Conservation (phyloP, 495 filamentous ascomycete species). For the Aeminium ludgeri region DNA sequence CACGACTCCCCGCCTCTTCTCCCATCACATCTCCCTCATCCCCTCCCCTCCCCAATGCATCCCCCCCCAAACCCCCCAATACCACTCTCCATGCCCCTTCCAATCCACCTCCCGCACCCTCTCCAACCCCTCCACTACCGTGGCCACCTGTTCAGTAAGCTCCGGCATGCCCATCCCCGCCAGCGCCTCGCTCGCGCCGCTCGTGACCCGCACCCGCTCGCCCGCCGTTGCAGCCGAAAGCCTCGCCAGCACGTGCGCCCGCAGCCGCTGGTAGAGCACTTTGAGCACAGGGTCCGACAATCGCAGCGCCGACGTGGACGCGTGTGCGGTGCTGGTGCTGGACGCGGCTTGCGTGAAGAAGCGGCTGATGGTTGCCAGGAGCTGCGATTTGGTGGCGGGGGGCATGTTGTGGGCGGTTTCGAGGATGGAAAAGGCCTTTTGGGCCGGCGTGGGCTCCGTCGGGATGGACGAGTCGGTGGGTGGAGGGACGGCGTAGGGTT, state of each 20-base stretch:
- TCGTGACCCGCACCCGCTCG: conserved; percentile 66
- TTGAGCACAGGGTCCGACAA: conserved; percentile 66
- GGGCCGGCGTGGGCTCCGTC: conserved; percentile 32
- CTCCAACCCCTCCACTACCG: conserved; percentile 61
- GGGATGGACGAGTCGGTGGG: conserved; percentile 29
- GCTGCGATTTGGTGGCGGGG: conserved; percentile 38
- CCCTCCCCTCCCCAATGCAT: not conserved
- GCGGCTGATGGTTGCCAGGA: conserved; percentile 38
- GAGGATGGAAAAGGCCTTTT: conserved; percentile 42
- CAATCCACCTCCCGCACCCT: conserved; percentile 66
- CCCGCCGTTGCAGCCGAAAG: conserved; percentile 58
- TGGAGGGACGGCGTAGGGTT: conserved; percentile 2
- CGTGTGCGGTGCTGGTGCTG: conserved; percentile 38
- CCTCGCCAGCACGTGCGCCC: conserved; percentile 57
- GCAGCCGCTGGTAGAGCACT: conserved; percentile 58
- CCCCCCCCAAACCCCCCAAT: conserved; percentile 42
- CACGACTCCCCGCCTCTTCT: too few relatives aligned
- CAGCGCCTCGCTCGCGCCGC: conserved; percentile 66
- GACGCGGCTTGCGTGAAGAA: conserved; percentile 32
- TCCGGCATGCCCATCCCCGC: conserved; percentile 69
- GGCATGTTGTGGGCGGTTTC: conserved; percentile 74
- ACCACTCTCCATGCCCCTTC: conserved; percentile 60
- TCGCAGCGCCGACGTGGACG: conserved; percentile 29
- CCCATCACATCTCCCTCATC: too few relatives aligned
- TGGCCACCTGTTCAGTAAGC: conserved; percentile 71